Conservation (phyloP, 305 asterid species). For the Caryopteris hybrid region DNA sequence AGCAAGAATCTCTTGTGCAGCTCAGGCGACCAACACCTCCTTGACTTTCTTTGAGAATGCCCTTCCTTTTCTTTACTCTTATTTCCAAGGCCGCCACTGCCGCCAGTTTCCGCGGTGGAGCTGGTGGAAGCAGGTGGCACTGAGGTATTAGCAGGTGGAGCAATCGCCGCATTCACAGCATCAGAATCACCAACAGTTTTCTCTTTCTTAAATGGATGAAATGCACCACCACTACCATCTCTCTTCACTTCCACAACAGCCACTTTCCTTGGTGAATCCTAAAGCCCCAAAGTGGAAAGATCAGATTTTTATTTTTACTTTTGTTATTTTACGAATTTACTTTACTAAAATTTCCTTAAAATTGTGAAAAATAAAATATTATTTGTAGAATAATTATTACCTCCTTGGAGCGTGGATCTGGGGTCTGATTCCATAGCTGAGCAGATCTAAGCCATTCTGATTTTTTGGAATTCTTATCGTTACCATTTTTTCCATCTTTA, state of each 20-base stretch:
- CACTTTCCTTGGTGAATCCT: conserved; percentile 52
- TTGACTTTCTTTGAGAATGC: conserved; percentile 54
- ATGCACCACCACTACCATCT: conserved; percentile 71
- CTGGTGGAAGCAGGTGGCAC: conserved; percentile 47
- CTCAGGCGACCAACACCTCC: conserved; percentile 93
- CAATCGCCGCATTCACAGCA: neutral
- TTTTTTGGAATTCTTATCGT: conserved; percentile 35
- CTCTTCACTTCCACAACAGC: conserved; percentile 53
- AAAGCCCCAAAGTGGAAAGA: neutral
- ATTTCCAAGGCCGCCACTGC: conserved; percentile 25
- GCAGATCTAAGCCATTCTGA: conserved; percentile 96
- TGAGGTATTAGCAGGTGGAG: neutral
- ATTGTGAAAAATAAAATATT: too few species aligned
- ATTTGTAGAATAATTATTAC: conserved; percentile 35
- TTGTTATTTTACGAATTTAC: neutral
- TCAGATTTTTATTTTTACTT: conserved; percentile 4
- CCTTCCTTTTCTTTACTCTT: conserved; percentile 59
- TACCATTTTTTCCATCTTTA: conserved; percentile 12
- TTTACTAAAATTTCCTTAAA: neutral
- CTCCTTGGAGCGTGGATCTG: conserved; percentile 62
- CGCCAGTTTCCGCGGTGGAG: conserved; percentile 57
- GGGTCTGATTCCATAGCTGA: conserved; percentile 80
- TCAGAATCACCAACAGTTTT: conserved; percentile 11
- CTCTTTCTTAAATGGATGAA: conserved; percentile 70
- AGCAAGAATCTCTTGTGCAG: conserved; percentile 67